Evolutionary conservation across 2,329 filamentous ascomycete species (phyloP), one percentile per base, ranked within the genome.

Genomic region (Botrytis porri): DNA sequence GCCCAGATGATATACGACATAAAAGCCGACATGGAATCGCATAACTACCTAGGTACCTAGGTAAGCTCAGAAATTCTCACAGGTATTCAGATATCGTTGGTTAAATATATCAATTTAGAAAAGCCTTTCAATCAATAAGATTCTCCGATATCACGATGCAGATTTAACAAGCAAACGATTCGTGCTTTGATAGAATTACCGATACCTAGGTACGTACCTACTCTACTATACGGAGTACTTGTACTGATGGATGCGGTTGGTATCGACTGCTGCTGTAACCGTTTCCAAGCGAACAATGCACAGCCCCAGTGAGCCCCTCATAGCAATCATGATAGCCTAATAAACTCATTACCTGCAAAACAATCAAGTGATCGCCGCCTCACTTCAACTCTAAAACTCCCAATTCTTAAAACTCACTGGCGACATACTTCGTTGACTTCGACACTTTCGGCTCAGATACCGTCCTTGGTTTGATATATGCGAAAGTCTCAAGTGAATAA

Each of bases 231-330:
- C n/a, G n/a, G n/a, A n/a, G n/a, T n/a, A n/a, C n/a, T n/a, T n/a
- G 48, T 7, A 16, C 25, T 14, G n/a, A 16, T 54, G 48, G 25
- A 54, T 39, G 18, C 14, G 25, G 6, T 39, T 61, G 22, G 59
- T 16, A 39, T 61, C 35, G 12, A 37, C 16, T 39, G 59, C 59
- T 61, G 35, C 60, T 37, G 60, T 62, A 32, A 62, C 37, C 16
- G n/a, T n/a, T 61, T n/a, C 7, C 22, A 51, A 66, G 63, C 43
- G 63, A 66, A 51, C n/a, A 51, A 39, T 66, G 45, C 64, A 66
- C 64, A 66, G 64, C 64, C 45, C 45, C 45, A 37, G n/a, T 63
- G 39, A 63, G 39, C 25, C 37, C 61, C 39, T 43, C 39, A 43
- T 29, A 63, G 39, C 61, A 63, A 63, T 45, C 61, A n/a, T 51